These are phyloP conservation scores for Neofusicoccum laricinum DNA, from an alignment of 2,329 filamentous ascomycete genomes.

Conservation along the genomic window DNA sequence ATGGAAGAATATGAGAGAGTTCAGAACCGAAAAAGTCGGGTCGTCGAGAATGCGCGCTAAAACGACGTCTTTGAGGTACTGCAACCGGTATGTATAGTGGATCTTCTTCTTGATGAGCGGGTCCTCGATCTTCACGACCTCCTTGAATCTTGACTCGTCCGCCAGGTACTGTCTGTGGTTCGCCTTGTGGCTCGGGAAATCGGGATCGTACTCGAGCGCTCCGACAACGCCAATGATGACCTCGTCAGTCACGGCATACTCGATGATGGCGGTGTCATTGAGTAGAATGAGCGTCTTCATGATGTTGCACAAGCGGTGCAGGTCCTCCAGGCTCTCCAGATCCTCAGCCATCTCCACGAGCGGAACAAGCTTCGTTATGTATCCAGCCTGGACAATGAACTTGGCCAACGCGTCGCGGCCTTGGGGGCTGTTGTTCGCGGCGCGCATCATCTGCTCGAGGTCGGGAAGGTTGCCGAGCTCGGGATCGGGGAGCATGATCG, in stretches of 20 bases:
- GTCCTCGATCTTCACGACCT: slow-evolving; percentile 91
- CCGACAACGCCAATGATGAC: slow-evolving; percentile 90
- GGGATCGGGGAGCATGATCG: slow-evolving; percentile 73
- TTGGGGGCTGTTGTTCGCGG: slow-evolving; percentile 67
- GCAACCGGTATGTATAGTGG: slow-evolving; percentile 90
- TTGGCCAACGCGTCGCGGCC: slow-evolving; percentile 86
- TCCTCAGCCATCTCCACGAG: slow-evolving; percentile 88
- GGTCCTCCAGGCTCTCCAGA: slow-evolving; percentile 77
- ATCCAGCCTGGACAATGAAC: slow-evolving; percentile 79
- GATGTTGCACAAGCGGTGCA: slow-evolving; percentile 93
- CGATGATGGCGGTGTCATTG: slow-evolving; percentile 93
- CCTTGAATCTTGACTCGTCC: slow-evolving; percentile 87
- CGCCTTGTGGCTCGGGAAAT: slow-evolving; percentile 95
- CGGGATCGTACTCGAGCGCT: slow-evolving; percentile 94
- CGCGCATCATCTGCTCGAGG: slow-evolving; percentile 79
- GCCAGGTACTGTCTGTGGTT: slow-evolving; percentile 93
- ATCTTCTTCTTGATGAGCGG: slow-evolving; percentile 81
- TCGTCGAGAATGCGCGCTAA: slow-evolving; percentile 94
- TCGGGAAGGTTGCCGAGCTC: slow-evolving; percentile 80
- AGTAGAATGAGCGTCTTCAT: slow-evolving; percentile 95
- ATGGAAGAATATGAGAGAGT: slow-evolving; percentile 98
- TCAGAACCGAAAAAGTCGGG: slow-evolving; percentile 94
- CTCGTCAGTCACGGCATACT: slow-evolving; percentile 86
- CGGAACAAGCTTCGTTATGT: slow-evolving; percentile 82
- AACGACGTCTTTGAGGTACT: slow-evolving; percentile 98